Evolutionary conservation across 305 asterid species (phyloP).

Genomic region (Rubia peregrina): DNA sequence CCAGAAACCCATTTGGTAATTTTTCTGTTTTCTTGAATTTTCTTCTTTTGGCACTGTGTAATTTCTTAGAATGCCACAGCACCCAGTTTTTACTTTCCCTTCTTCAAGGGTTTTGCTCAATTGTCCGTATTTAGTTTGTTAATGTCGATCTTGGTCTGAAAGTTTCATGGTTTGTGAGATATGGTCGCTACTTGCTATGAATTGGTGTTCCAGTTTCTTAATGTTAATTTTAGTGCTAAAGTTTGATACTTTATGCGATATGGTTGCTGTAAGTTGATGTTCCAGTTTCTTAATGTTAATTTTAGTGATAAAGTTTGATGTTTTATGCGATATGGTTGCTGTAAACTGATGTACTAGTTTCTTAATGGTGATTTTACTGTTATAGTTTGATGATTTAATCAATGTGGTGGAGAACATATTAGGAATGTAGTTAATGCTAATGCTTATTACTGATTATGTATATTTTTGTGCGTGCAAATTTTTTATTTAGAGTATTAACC

Average conservation of each 20-base stretch:
- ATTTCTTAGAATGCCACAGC: neutral
- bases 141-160: neutral
- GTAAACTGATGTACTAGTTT: neutral
- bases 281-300: neutral
- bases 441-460: neutral
- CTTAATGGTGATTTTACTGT: neutral
- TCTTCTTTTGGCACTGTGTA: neutral
- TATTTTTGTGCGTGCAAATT: neutral
- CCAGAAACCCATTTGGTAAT: constrained; percentile 1
- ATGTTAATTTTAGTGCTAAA: neutral
- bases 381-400: neutral
- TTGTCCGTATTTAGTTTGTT: neutral
- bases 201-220: neutral
- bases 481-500: neutral
- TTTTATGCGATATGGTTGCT: constrained; percentile 2
- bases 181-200: neutral
- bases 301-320: neutral
- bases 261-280: neutral
- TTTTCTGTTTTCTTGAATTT: neutral
- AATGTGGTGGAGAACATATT: neutral
- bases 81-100: too few relatives aligned
- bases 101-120: too few relatives aligned
- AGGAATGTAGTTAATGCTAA: neutral
- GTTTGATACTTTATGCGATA: neutral
- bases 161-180: constrained; percentile 3